Evolutionary conservation across 768 basidiomycete genomes (phyloP).

Genomic region (Leucosporidium yakuticum): DNA sequence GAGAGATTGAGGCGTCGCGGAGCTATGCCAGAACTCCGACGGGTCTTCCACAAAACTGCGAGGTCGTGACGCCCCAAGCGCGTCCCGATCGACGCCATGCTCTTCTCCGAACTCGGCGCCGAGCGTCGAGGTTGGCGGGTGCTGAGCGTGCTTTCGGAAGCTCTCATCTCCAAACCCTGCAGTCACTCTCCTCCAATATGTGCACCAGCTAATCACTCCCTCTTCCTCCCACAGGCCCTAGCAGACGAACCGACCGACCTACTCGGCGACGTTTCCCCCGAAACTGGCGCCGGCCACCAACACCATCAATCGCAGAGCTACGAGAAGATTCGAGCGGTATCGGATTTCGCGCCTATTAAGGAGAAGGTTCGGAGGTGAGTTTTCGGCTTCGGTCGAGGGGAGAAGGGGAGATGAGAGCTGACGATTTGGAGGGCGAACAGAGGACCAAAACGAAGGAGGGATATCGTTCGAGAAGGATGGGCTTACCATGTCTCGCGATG

Average conservation of each 20-base stretch:
- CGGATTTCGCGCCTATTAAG: conserved; percentile 86
- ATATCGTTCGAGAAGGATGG: conserved; percentile 40
- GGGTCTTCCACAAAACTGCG: background rate
- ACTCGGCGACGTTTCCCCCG: background rate
- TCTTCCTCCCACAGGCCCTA: background rate
- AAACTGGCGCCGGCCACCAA: background rate
- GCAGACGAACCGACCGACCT: background rate
- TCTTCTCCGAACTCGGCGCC: too few relatives aligned
- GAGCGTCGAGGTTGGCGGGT: too few relatives aligned
- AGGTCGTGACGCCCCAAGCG: background rate
- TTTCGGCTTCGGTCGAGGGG: background rate
- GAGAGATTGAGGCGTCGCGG: too few relatives aligned
- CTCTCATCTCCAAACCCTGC: background rate
- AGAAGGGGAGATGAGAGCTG: background rate
- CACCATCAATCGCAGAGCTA: background rate
- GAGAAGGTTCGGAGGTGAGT: conserved; percentile 20
- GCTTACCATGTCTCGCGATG: conserved; percentile 37
- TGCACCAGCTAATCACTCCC: background rate
- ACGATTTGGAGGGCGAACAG: background rate
- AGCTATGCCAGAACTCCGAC: background rate
- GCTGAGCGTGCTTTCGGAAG: background rate
- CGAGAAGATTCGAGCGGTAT: conserved; percentile 59
- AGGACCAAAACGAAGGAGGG: conserved; percentile 17
- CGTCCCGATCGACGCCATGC: too few relatives aligned
- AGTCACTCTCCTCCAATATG: background rate